A percentile compares a stretch with the other conserved stretches of the same genome.
phyloP scores from a whole-genome alignment of 306 rosid species.

The Sicyos baderoa region DNA sequence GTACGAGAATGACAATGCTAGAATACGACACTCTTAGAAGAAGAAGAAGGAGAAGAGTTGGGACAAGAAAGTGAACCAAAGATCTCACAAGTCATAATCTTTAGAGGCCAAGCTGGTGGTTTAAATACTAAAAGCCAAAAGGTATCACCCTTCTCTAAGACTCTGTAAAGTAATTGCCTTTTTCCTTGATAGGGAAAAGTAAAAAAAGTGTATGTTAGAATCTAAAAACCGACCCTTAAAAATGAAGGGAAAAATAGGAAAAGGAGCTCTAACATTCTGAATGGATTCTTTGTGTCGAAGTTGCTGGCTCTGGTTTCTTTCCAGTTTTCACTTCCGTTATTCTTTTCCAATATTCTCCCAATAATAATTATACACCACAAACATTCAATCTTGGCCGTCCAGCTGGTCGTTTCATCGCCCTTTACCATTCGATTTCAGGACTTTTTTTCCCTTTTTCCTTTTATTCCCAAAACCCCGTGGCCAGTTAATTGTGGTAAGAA shows the following conservation, averaged over 20 bases:
- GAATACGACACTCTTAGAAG: not conserved
- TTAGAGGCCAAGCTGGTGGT: not conserved
- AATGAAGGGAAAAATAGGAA: not conserved
- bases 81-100: not conserved
- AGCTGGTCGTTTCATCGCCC: not conserved
- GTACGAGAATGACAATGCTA: not conserved
- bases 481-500: conserved; percentile 7
- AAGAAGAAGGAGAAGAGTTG: not conserved
- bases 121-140: conserved; percentile 9
- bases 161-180: not conserved
- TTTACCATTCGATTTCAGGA: not conserved
- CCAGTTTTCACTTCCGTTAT: conserved; percentile 5
- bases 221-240: not conserved
- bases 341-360: conserved; percentile 15
- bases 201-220: conserved; percentile 1
- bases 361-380: conserved; percentile 5
- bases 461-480: conserved; percentile 5
- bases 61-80: not conserved
- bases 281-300: conserved; percentile 13
- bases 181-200: conserved; percentile 6
- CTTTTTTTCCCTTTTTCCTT: no score
- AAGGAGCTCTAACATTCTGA: not conserved
- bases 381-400: conserved; percentile 9
- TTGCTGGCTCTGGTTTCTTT: not conserved
- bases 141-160: not conserved